Percentiles rank a stretch among this genome's conserved stretches.
These are phyloP conservation scores for Botryosphaeria dothidea DNA, from an alignment of 2,329 filamentous ascomycete species.

Conservation along the genomic window DNA sequence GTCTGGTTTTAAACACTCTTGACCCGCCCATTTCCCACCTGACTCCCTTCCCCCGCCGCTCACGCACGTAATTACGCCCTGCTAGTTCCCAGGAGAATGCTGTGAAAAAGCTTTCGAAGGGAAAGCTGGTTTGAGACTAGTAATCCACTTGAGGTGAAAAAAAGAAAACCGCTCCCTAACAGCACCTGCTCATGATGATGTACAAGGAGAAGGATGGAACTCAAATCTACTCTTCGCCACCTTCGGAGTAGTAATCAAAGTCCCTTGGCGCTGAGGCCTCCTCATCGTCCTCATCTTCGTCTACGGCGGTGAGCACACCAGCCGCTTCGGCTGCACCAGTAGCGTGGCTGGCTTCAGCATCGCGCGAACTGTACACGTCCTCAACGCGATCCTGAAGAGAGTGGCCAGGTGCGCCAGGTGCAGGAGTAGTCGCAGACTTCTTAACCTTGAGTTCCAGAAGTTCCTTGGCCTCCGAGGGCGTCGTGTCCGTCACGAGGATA, in stretches of 20 bases:
- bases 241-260: slow-evolving; percentile 78
- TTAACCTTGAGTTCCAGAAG: slow-evolving; percentile 91
- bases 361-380: slow-evolving; percentile 21
- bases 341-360: slow-evolving; percentile 28
- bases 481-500: slow-evolving; percentile 83
- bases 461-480: slow-evolving; percentile 74
- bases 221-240: slow-evolving; percentile 37
- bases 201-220: slow-evolving; percentile 4
- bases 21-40: too few relatives aligned
- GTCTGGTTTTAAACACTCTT: too few relatives aligned
- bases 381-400: slow-evolving; percentile 31
- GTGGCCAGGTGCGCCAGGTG: slow-evolving; percentile 45
- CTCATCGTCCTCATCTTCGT: slow-evolving; percentile 78
- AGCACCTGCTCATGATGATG: slow-evolving; percentile 12
- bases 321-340: slow-evolving; percentile 70
- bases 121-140: background rate
- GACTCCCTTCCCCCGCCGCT: background rate
- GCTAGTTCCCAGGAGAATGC: background rate
- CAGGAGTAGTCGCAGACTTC: slow-evolving; percentile 59
- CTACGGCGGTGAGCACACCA: slow-evolving; percentile 80
- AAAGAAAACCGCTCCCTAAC: background rate
- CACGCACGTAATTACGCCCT: background rate
- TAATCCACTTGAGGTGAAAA: slow-evolving; percentile 3
- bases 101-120: background rate
- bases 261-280: slow-evolving; percentile 70